Evolutionary conservation across 345 rosid genomes (phyloP).

Genomic region (Geranium rotundifolium): DNA sequence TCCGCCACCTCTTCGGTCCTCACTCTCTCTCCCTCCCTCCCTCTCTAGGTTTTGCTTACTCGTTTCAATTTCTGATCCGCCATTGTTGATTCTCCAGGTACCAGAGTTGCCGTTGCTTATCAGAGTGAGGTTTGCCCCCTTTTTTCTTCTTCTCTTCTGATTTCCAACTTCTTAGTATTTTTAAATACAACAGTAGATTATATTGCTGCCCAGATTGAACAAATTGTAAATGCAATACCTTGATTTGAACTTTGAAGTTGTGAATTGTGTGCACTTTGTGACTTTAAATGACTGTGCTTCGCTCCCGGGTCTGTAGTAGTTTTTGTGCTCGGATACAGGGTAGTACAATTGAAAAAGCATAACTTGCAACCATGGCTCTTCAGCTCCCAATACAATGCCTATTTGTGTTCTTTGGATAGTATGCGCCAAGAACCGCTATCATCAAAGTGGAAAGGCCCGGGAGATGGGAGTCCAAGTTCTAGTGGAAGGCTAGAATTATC

Average conservation of each 20-base stretch:
- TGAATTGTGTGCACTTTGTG: too few species aligned
- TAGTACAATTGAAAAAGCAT: too few species aligned
- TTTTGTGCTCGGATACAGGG: too few species aligned
- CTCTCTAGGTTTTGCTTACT: background rate
- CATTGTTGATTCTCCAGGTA: conserved; percentile 27
- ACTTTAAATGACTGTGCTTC: too few species aligned
- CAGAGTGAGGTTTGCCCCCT: conserved; percentile 62
- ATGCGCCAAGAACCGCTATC: background rate
- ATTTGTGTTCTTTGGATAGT: background rate
- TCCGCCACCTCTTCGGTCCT: conserved; percentile 71
- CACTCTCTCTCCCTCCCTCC: conserved; percentile 3
- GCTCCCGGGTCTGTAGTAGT: too few species aligned
- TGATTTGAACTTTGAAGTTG: too few species aligned
- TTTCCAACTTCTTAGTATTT: conserved; percentile 1
- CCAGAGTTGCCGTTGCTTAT: conserved; percentile 77
- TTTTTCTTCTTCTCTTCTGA: background rate
- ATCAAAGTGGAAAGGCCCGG: background rate
- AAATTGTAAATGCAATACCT: background rate
- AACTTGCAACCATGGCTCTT: too few species aligned
- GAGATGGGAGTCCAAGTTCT: background rate
- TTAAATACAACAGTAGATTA: background rate
- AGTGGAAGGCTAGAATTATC: background rate
- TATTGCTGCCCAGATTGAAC: background rate
- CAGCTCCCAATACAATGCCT: background rate
- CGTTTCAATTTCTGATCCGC: background rate